Evolutionary conservation across 2,329 filamentous ascomycete genomes (phyloP).

Genomic region (Triangularia verruculosa): DNA sequence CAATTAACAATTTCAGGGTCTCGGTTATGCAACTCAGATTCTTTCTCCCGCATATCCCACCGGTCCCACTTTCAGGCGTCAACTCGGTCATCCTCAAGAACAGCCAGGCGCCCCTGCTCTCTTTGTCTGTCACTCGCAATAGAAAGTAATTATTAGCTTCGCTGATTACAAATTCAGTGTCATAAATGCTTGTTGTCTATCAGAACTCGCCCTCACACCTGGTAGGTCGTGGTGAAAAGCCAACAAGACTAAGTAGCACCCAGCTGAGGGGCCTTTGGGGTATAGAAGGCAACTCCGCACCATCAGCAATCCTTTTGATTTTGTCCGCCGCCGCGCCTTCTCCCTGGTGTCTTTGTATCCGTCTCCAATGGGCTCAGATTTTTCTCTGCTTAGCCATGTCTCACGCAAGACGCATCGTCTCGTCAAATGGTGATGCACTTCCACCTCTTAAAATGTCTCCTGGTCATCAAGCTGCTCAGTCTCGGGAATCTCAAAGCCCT

Average conservation of each 20-base stretch:
- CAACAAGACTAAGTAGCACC: constrained; percentile 21
- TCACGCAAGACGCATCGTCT: not conserved
- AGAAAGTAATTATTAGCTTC: not conserved
- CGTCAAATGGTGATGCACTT: not conserved
- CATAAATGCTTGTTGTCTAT: not conserved
- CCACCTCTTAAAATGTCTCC: constrained; percentile 67
- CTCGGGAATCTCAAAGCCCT: constrained; percentile 87
- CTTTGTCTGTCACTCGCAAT: not conserved
- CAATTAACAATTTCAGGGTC: not conserved
- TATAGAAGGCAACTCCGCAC: constrained; percentile 26
- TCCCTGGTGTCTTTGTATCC: not conserved
- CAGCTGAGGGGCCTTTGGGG: constrained; percentile 23
- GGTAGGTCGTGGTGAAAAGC: constrained; percentile 14
- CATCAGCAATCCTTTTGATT: constrained; percentile 11
- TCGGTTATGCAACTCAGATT: not conserved
- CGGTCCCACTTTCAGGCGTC: not conserved
- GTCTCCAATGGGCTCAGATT: not conserved
- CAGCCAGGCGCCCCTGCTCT: too few species aligned
- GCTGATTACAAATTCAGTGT: not conserved
- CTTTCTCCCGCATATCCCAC: not conserved
- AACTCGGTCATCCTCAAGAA: not conserved
- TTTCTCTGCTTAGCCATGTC: not conserved
- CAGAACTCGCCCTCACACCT: not conserved
- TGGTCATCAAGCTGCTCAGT: constrained; percentile 70
- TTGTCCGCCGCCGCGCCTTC: constrained; percentile 6